Base-by-base conservation (phyloP, 2,329 filamentous ascomycete genomes). In the Trichoderma brevicompactum region DNA sequence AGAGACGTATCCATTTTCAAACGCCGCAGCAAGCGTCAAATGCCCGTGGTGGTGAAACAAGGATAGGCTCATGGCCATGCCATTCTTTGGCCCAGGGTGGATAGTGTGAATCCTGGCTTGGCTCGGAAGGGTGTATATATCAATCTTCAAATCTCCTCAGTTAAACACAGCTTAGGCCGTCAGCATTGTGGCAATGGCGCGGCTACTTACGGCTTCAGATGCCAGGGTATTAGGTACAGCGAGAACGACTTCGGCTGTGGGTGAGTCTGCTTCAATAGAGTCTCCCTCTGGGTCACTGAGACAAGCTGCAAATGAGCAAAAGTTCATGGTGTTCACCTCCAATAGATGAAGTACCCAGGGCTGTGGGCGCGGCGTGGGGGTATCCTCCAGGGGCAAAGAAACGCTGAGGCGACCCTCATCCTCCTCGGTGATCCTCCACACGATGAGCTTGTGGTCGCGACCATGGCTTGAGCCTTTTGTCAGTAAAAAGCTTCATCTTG, bases 261-360 rank as follows among this genome's bases (percentile, higher is more conserved):
- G 68, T 1, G 70, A 63, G 4, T 72, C 68, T 10, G 72, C 60
- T 43, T 67, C 36, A 19, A 67, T 34, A 69, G 61, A 41, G 44
- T 53, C 36, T 8, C 69, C 68, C 17, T 75, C 68, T 7, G 76
- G 71, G 7, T 67, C 66, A 49, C 78, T 74, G 66, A 80, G 66
- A 73, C 89, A 89, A 67, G 84, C 83, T 2, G 90, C 84, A 75
- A 97, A 97, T 1, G 90, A 85, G 75, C 95, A 99, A 75, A 98
- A 99, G 74, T 98, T 99, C 79, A 98, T 86, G 1, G 94, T 92
- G 73, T 97, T 97, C 49, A 98, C 92, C 5, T 91, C 83, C 5
- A 99, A 80, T 4, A 91, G 85, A 76, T 97, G 87, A 23, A 97
- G 77, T n/a, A 97, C 80, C 92, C 92, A 96, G 36, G 95, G 95